Evolutionary conservation across 2,329 filamentous ascomycete genomes (phyloP).

Genomic region (Orbilia brochopaga): DNA sequence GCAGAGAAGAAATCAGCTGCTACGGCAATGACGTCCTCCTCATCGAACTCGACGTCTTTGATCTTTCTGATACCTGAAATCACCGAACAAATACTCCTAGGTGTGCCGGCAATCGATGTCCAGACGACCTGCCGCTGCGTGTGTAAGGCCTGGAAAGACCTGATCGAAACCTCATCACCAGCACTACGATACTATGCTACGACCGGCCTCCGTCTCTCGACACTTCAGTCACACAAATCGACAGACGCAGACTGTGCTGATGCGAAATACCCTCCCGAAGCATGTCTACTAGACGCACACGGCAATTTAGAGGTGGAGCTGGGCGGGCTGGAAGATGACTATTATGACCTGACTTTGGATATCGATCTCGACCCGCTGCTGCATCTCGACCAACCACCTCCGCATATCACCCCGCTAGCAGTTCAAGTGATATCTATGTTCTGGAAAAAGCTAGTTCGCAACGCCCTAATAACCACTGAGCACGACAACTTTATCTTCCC

Average conservation of each 20-base stretch:
- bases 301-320: not conserved
- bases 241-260: not conserved
- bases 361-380: not conserved
- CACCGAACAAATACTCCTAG: conserved; percentile 15
- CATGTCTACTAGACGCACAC: not conserved
- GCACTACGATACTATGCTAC: conserved; percentile 23
- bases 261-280: not conserved
- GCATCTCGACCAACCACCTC: not conserved
- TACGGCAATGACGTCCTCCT: not conserved
- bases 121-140: conserved; percentile 22
- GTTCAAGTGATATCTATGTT: conserved; percentile 23
- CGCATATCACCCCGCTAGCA: conserved; percentile 22
- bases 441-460: conserved; percentile 8
- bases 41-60: not conserved
- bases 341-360: not conserved
- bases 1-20: not conserved
- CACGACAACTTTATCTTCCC: conserved; percentile 4
- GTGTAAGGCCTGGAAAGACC: conserved; percentile 26
- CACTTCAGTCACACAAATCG: not conserved
- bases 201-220: conserved; percentile 11
- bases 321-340: not conserved
- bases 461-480: not conserved
- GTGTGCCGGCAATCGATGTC: conserved; percentile 20
- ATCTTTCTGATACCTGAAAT: conserved; percentile 19
- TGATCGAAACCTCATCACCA: conserved; percentile 20